Percentiles rank a stretch among this genome's conserved stretches.
These are phyloP conservation scores for Aureobasidium sp. DNA, from an alignment of 2,329 filamentous ascomycete genomes.

Conservation along the genomic window DNA sequence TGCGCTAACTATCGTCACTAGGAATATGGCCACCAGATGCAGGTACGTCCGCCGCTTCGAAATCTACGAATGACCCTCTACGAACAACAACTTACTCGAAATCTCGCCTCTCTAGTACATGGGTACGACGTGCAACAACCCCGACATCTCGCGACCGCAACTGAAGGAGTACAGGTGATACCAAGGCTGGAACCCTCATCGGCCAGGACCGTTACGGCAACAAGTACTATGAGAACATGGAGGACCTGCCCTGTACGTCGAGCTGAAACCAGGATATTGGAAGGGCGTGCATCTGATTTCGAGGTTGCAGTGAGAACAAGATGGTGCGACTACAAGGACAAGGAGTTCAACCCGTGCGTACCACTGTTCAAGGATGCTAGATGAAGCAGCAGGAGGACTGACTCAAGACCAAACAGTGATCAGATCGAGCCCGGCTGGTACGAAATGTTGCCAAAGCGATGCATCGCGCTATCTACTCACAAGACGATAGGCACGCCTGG, in stretches of 20 bases:
- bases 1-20: constrained; percentile 40
- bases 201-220: constrained; percentile 87
- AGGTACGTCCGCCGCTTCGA: constrained; percentile 55
- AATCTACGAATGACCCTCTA: constrained; percentile 21
- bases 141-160: constrained; percentile 7
- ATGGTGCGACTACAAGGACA: constrained; percentile 94
- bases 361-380: background rate
- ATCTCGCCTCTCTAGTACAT: constrained; percentile 26
- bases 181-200: constrained; percentile 83
- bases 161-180: constrained; percentile 64
- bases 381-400: background rate
- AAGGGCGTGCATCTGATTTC: constrained; percentile 10
- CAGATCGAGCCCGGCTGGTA: constrained; percentile 90
- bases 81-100: constrained; percentile 19
- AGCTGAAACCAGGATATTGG: constrained; percentile 2
- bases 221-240: constrained; percentile 94
- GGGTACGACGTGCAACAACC: constrained; percentile 23
- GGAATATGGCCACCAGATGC: constrained; percentile 89
- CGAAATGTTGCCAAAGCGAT: background rate
- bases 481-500: constrained; percentile 71
- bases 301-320: constrained; percentile 67
- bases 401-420: constrained; percentile 41
- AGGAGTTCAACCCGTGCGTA: constrained; percentile 70
- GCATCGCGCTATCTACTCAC: background rate
- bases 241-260: constrained; percentile 78